These are phyloP conservation scores for Earliella scabrosa DNA, from an alignment of 1,284 basidiomycete genomes.

Conservation along the genomic window DNA sequence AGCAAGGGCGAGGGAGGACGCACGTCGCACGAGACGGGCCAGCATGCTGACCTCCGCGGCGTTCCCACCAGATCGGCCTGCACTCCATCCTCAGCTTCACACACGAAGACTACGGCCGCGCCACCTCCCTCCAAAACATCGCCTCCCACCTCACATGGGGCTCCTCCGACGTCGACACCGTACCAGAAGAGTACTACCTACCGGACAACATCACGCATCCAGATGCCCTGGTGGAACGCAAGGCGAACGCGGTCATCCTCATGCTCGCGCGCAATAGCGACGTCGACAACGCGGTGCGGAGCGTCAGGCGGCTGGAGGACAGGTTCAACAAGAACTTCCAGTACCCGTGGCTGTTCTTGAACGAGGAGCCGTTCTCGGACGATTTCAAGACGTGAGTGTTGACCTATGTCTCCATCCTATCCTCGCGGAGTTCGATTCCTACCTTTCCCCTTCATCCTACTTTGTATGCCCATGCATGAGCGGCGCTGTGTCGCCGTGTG, in stretches of 20 bases:
- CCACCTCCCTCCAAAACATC: constrained; percentile 37
- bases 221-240: neutral
- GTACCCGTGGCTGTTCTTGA: constrained; percentile 81
- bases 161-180: neutral
- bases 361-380: constrained; percentile 73
- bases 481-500: too few relatives aligned
- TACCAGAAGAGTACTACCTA: neutral
- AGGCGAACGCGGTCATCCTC: constrained; percentile 39
- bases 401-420: neutral
- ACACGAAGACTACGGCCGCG: constrained; percentile 40
- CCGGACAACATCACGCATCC: neutral
- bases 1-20: too few relatives aligned
- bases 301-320: constrained; percentile 61
- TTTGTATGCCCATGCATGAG: too few relatives aligned
- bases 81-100: constrained; percentile 42
- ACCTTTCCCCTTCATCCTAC: too few relatives aligned
- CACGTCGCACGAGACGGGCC: too few relatives aligned
- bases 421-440: constrained; percentile 6
- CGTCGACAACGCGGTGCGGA: constrained; percentile 58
- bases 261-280: constrained; percentile 74
- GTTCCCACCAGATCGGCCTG: constrained; percentile 32
- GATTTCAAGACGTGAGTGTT: constrained; percentile 63
- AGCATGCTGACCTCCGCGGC: neutral
- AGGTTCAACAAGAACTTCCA: constrained; percentile 66
- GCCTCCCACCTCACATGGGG: constrained; percentile 27